Evolutionary conservation across 768 basidiomycete species (phyloP).

Genomic region (Naganishia vishniacii): DNA sequence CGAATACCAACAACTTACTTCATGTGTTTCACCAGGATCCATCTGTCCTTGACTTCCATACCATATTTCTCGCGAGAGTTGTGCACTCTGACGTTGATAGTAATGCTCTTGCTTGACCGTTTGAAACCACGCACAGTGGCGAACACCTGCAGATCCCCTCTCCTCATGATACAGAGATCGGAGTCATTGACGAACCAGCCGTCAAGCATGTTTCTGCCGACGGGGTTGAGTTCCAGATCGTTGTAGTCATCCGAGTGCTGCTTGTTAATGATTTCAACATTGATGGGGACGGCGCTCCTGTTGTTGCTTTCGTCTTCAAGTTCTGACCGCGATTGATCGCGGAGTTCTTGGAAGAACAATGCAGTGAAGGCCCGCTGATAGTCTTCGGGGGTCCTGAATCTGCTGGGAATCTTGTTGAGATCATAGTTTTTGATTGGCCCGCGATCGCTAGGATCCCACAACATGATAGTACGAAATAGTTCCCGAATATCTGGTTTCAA

Average conservation of each 20-base stretch:
- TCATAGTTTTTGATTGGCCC: slow-evolving; percentile 29
- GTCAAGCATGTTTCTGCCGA: slow-evolving; percentile 56
- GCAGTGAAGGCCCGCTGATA: slow-evolving; percentile 77
- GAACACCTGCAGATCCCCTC: slow-evolving; percentile 56
- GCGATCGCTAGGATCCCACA: slow-evolving; percentile 65
- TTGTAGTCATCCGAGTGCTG: slow-evolving; percentile 74
- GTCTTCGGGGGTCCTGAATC: slow-evolving; percentile 61
- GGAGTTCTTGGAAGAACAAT: slow-evolving; percentile 77
- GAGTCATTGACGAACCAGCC: slow-evolving; percentile 74
- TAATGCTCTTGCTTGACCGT: slow-evolving; percentile 53
- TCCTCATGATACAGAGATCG: slow-evolving; percentile 74
- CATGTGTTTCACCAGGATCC: slow-evolving; percentile 73
- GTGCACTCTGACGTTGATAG: slow-evolving; percentile 57
- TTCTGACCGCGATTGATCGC: slow-evolving; percentile 76
- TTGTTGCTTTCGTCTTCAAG: slow-evolving; percentile 57
- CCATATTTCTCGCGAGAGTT: slow-evolving; percentile 51
- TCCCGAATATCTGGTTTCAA: slow-evolving; percentile 75
- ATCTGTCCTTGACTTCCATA: slow-evolving; percentile 61
- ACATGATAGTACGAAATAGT: slow-evolving; percentile 70
- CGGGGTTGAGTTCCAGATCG: slow-evolving; percentile 66
- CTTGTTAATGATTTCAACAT: slow-evolving; percentile 63
- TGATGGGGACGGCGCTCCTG: slow-evolving; percentile 51
- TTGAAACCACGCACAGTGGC: slow-evolving; percentile 64
- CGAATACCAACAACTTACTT: slow-evolving; percentile 63
- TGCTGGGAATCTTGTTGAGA: slow-evolving; percentile 56